Evolutionary conservation across 2,329 filamentous ascomycete genomes (phyloP), one percentile per base, ranked within the genome.

Genomic region (Calonectria pseudoreteaudii): DNA sequence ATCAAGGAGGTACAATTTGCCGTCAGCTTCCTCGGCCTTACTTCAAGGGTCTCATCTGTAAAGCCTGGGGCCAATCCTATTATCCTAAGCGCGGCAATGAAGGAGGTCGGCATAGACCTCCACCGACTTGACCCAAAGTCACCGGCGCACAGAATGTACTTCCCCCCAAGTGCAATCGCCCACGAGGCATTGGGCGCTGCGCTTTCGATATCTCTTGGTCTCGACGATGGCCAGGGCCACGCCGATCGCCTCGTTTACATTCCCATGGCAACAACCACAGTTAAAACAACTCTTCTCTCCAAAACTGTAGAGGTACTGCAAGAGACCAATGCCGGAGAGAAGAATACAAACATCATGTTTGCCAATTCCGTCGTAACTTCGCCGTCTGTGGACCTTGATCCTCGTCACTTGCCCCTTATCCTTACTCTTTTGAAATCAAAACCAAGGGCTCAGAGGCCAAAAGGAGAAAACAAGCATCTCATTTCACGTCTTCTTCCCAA

Each of bases 1-100:
- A 95, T 99, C 77, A 97, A 98, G 82, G 97, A 99, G 83, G 94
- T 99, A 16, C 97, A 99, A 83, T 95, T 99, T 80, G 96, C 96
- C 0, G 91, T 98, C 81, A 96, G 96, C 84, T 97, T 96, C 83
- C 90, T 98, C 78, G 95, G 95, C 23, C 86, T 99, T 73, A 96
- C 95, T 28, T 97, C 95, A 83, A 93, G 92, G 79, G 90, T 98
- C 16, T 89, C 93, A 49, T 89, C 92, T 2, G 88, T 94, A 72
- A 91, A 92, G 75, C 89, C 93, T 4, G 89, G 89, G 4, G 91
- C 93, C 34, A 88, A 90, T n/a, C 93, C 95, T 4, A 90, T 98
- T 10, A 92, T 94, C 73, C 88, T 98, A 74, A 98, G 96, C 81
- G 90, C 96, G 56, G 95, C 96, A 9, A 98, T 98, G 91, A 98